Conservation (phyloP, 2,329 filamentous ascomycete genomes). For the Ploettnerulaceae sp. region DNA sequence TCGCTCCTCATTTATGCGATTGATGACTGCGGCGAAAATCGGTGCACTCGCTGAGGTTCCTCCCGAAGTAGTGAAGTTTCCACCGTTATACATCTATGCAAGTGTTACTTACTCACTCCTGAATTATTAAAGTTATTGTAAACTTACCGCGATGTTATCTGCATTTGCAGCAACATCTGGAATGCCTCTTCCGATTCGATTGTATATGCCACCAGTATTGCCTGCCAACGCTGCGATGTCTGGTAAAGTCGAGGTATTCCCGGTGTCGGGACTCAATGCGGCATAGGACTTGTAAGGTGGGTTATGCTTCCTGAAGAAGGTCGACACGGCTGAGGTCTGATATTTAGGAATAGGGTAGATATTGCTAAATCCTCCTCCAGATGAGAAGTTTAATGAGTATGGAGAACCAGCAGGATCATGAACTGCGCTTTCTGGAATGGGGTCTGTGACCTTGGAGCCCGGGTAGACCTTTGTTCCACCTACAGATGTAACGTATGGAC, state of each 20-base stretch:
- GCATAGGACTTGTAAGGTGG: slow-evolving; percentile 22
- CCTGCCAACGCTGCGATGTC: slow-evolving; percentile 38
- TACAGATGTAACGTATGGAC: slow-evolving; percentile 62
- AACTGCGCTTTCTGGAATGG: slow-evolving; percentile 52
- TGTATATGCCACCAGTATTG: slow-evolving; percentile 15
- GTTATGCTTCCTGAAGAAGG: slow-evolving; percentile 24
- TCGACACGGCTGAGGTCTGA: slow-evolving; percentile 35
- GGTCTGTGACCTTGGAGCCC: slow-evolving; percentile 30
- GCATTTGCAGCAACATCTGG: slow-evolving; percentile 51
- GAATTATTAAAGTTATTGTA: background rate
- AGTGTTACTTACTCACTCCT: too few species aligned
- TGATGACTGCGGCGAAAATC: slow-evolving; percentile 38
- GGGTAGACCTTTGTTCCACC: slow-evolving; percentile 49
- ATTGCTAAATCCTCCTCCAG: slow-evolving; percentile 66
- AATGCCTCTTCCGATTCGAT: slow-evolving; percentile 29
- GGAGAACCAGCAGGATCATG: too few species aligned
- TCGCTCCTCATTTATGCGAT: slow-evolving; percentile 40
- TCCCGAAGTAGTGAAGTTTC: slow-evolving; percentile 39
- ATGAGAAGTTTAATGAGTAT: too few species aligned
- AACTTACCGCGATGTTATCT: slow-evolving; percentile 44
- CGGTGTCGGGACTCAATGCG: slow-evolving; percentile 16
- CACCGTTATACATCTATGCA: slow-evolving; percentile 40
- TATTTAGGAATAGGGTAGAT: slow-evolving; percentile 43
- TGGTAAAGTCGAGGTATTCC: slow-evolving; percentile 12
- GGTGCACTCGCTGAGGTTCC: slow-evolving; percentile 46